These are phyloP conservation scores for Chytriomyces hyalinus DNA, from an alignment of 192 early-diverging fungal genomes.

Conservation along the genomic window DNA sequence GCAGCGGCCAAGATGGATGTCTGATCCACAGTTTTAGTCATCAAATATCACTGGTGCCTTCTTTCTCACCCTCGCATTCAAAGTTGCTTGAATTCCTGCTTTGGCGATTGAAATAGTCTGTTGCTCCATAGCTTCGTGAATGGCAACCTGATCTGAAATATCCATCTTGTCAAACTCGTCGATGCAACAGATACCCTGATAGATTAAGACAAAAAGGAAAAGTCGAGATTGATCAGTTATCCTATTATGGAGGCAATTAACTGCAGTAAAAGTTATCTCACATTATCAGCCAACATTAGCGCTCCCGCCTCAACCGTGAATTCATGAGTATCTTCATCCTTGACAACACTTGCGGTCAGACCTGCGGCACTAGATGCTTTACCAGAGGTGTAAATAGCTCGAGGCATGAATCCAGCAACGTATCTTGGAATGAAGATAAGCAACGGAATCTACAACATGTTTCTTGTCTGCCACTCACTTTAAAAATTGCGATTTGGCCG, in stretches of 20 bases:
- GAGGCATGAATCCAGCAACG: conserved; percentile 86
- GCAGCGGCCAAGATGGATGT: conserved; percentile 96
- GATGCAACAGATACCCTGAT: conserved; percentile 93
- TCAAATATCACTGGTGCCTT: not conserved
- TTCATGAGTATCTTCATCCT: conserved; percentile 97
- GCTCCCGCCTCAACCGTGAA: conserved; percentile 98
- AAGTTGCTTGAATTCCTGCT: conserved; percentile 35
- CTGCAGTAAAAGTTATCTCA: conserved; percentile 31
- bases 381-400: conserved; percentile 94
- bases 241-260: conserved; percentile 17
- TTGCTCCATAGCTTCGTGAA: conserved; percentile 99
- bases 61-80: conserved; percentile 25
- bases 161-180: conserved; percentile 99
- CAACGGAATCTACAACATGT: not conserved
- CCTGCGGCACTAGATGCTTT: conserved; percentile 95
- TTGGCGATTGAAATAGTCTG: conserved; percentile 75
- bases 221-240: not conserved
- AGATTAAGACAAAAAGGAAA: conserved; percentile 12
- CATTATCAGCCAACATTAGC: conserved; percentile 96
- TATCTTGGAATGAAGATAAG: conserved; percentile 62
- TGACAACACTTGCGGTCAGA: conserved; percentile 91
- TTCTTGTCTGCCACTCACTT: conserved; percentile 58
- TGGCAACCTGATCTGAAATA: conserved; percentile 93
- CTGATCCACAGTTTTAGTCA: not conserved
- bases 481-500: conserved; percentile 94